Base-by-base conservation (phyloP, 441 rosid genomes). In the Populus hybrid region DNA sequence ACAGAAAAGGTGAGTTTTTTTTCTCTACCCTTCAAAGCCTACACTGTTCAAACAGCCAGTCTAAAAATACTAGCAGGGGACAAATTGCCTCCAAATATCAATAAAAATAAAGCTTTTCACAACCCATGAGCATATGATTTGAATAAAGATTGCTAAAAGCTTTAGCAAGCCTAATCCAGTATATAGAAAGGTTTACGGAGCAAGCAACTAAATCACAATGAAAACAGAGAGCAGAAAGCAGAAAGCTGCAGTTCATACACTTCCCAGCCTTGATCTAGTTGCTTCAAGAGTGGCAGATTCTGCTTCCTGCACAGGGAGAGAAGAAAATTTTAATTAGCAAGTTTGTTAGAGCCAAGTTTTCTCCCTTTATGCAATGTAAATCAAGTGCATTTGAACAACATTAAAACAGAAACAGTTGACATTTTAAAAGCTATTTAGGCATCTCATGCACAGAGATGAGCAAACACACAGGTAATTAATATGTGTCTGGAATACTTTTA, bases 281-380 rank as follows among this genome's bases (percentile, higher is more conserved):
- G 98, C 98, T 82, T 94, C 99, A 82, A 96, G 88, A 50, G 94
- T 93, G 76, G 98, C 96, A 77, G 92, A 86, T 88, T 94, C 98
- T 80, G 91, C 90, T 85, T 96, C 99, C 99, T 94, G 85, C 85
- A 86, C 57, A 72, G 34, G 70, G 7, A 67, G 57, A 72, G 21
- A n/a, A 36, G 12, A 2, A 64, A 12, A n/a, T 5, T 26, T 21
- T n/a, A 12, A 64, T 53, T 6, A 53, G 21, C 57, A 50, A 50
- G 57, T 53, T 53, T 53, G 21, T 16, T 53, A 53, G 21, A 53
- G 61, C 61, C n/a, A 53, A 18, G 61, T 18, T 53, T 53, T 53
- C 21, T 53, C 61, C 61, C 61, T 53, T 53, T 53, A 18, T 16
- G n/a, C 9, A 18, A 53, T 53, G 61, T 16, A 53, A 16, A 53